phyloP scores from a whole-genome alignment of 371 early-diverging fungal species.

The Zancudomyces culisetae region DNA sequence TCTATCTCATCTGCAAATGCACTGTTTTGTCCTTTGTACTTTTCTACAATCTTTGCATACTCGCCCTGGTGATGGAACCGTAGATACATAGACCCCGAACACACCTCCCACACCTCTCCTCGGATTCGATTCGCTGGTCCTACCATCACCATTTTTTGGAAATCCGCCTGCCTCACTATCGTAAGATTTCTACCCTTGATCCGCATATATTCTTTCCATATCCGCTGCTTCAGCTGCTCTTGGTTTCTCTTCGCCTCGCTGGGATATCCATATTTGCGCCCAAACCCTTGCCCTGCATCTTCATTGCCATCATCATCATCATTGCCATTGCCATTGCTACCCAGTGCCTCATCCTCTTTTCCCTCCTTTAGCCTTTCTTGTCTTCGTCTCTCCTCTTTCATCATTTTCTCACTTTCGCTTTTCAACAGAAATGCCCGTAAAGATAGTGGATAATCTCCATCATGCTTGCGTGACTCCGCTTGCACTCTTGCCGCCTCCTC shows the following conservation, averaged over 20 bases:
- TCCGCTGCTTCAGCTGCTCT: constrained; percentile 53
- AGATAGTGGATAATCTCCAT: constrained; percentile 28
- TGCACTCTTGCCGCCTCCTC: constrained; percentile 4
- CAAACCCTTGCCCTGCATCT: constrained; percentile 31
- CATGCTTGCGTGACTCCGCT: neutral
- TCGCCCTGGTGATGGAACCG: constrained; percentile 69
- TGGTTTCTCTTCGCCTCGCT: constrained; percentile 49
- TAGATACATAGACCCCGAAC: constrained; percentile 73
- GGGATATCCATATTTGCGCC: constrained; percentile 66
- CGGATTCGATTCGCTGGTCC: constrained; percentile 81
- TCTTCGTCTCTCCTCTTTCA: neutral
- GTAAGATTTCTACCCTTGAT: constrained; percentile 85
- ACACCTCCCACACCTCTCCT: constrained; percentile 92
- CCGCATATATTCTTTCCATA: constrained; percentile 53
- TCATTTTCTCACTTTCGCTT: constrained; percentile 16
- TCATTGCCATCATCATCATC: neutral
- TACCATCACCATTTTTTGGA: constrained; percentile 74
- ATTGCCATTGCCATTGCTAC: neutral
- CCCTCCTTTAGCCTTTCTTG: no score
- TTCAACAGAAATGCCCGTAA: constrained; percentile 64
- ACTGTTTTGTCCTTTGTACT: neutral
- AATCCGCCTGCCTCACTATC: constrained; percentile 53
- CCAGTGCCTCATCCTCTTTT: neutral
- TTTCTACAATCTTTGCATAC: constrained; percentile 31
- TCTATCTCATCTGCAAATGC: constrained; percentile 75